phyloP scores from a whole-genome alignment of 306 rosid species.

The Quercus dentata region DNA sequence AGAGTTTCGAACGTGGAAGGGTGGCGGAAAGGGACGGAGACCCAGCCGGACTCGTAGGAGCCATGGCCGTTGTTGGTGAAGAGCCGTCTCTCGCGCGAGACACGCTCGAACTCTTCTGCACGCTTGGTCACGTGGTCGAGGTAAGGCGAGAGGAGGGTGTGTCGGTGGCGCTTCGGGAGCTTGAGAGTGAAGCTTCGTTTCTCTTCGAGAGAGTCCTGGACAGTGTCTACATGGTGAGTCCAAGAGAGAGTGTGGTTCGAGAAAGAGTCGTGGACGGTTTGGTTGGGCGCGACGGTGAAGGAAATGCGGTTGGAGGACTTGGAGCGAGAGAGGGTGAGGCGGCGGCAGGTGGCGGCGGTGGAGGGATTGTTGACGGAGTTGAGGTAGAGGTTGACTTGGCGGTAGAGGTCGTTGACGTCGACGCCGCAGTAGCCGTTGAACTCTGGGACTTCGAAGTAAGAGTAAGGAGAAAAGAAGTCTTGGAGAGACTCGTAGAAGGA shows the following conservation, averaged over 20 bases:
- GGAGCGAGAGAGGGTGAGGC: slow-evolving; percentile 77
- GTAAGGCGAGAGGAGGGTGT: slow-evolving; percentile 52
- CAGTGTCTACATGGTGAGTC: slow-evolving; percentile 83
- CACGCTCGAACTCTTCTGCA: slow-evolving; percentile 73
- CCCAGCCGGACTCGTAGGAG: slow-evolving; percentile 83
- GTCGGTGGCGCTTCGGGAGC: slow-evolving; percentile 76
- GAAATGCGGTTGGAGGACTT: slow-evolving; percentile 72
- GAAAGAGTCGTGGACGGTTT: slow-evolving; percentile 65
- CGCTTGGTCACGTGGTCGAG: slow-evolving; percentile 59
- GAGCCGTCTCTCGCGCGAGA: slow-evolving; percentile 70
- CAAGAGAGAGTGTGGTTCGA: slow-evolving; percentile 49
- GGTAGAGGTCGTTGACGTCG: slow-evolving; percentile 81
- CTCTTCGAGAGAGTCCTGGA: slow-evolving; percentile 82
- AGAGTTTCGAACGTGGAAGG: slow-evolving; percentile 82
- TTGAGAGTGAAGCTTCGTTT: slow-evolving; percentile 73
- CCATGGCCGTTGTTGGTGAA: slow-evolving; percentile 73
- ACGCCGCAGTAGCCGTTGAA: slow-evolving; percentile 90
- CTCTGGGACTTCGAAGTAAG: slow-evolving; percentile 79
- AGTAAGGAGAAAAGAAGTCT: slow-evolving; percentile 68
- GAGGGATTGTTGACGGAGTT: slow-evolving; percentile 52
- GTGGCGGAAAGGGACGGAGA: slow-evolving; percentile 82
- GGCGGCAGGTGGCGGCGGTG: slow-evolving; percentile 42
- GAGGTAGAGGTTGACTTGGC: slow-evolving; percentile 75
- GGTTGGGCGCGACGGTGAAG: slow-evolving; percentile 76
- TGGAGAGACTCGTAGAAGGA: slow-evolving; percentile 70